A percentile compares a stretch with the other conserved stretches of the same genome.
Conservation (phyloP, 352 stramenopile species). For the Pythium apleroticum region DNA sequence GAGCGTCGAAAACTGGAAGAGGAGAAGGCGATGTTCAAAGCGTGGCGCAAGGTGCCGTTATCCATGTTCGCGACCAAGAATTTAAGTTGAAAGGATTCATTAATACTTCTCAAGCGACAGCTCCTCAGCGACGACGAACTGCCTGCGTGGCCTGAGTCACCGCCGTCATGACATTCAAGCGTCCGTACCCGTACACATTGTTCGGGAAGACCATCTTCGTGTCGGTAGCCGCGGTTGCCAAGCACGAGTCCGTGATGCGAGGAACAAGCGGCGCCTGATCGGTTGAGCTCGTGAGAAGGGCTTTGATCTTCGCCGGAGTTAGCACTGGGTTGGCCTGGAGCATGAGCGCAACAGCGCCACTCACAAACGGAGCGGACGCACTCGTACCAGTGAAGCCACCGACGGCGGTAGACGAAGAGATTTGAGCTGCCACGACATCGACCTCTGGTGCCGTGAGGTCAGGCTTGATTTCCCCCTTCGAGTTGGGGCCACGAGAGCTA, state of each 20-base stretch:
- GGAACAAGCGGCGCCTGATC: conserved; percentile 18
- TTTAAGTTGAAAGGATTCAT: background rate
- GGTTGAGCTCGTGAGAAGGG: conserved; percentile 20
- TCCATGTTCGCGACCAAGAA: conserved; percentile 18
- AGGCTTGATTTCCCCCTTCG: conserved; percentile 43
- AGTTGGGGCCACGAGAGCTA: conserved; percentile 39
- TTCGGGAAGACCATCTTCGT: conserved; percentile 41
- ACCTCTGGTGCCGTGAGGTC: conserved; percentile 41
- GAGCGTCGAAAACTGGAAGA: conserved; percentile 47
- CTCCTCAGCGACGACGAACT: background rate
- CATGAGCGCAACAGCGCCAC: conserved; percentile 38
- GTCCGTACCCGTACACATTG: conserved; percentile 57
- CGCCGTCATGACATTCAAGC: conserved; percentile 41
- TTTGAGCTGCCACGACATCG: conserved; percentile 28
- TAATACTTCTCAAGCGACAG: background rate
- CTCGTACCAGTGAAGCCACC: conserved; percentile 37
- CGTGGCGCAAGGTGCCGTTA: conserved; percentile 39
- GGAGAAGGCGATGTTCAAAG: conserved; percentile 63
- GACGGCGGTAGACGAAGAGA: conserved; percentile 11
- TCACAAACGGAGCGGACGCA: conserved; percentile 40
- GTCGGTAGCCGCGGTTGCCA: conserved; percentile 1
- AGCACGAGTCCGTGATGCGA: conserved; percentile 17
- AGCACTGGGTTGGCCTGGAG: conserved; percentile 36
- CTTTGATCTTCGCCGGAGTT: conserved; percentile 28
- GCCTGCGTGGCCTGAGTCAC: conserved; percentile 11